phyloP scores from a whole-genome alignment of 2,329 filamentous ascomycete genomes.

The Herpomyces periplanetae region DNA sequence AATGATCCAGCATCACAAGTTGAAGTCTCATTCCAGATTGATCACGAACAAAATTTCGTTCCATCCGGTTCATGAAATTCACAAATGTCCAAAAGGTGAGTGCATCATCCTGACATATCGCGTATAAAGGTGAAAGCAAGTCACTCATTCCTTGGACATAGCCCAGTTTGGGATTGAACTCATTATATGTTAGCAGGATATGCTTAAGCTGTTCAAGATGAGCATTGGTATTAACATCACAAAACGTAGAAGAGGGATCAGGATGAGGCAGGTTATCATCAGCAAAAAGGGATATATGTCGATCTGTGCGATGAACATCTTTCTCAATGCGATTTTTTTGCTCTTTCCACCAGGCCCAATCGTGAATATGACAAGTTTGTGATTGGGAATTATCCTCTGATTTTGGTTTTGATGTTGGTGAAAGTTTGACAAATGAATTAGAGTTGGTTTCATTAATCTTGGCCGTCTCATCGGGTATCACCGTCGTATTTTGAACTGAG shows the following conservation, averaged over 20 bases:
- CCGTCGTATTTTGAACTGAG: too few species aligned
- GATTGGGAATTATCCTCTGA: too few species aligned
- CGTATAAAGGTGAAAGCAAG: slow-evolving; percentile 72
- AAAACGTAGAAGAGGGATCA: slow-evolving; percentile 76
- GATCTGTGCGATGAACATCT: slow-evolving; percentile 86
- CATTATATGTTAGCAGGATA: slow-evolving; percentile 91
- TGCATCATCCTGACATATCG: slow-evolving; percentile 84
- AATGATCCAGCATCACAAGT: slow-evolving; percentile 56
- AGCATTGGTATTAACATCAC: slow-evolving; percentile 67
- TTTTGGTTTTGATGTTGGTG: too few species aligned
- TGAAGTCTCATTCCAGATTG: slow-evolving; percentile 87
- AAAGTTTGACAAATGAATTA: too few species aligned
- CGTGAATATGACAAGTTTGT: slow-evolving; percentile 5
- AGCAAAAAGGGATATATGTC: slow-evolving; percentile 68
- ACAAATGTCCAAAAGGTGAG: slow-evolving; percentile 90
- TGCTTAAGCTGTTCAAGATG: slow-evolving; percentile 97
- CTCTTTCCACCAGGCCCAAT: slow-evolving; percentile 85
- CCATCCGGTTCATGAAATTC: slow-evolving; percentile 89
- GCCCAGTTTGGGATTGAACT: slow-evolving; percentile 74
- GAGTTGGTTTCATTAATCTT: too few species aligned
- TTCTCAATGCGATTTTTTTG: slow-evolving; percentile 84
- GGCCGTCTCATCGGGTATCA: too few species aligned
- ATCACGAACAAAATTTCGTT: slow-evolving; percentile 74
- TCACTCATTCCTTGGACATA: slow-evolving; percentile 99
- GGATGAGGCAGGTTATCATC: slow-evolving; percentile 90